These are phyloP conservation scores for Toxoplasma gondii DNA, from an alignment of 169 alveolate species.

Conservation along the genomic window DNA sequence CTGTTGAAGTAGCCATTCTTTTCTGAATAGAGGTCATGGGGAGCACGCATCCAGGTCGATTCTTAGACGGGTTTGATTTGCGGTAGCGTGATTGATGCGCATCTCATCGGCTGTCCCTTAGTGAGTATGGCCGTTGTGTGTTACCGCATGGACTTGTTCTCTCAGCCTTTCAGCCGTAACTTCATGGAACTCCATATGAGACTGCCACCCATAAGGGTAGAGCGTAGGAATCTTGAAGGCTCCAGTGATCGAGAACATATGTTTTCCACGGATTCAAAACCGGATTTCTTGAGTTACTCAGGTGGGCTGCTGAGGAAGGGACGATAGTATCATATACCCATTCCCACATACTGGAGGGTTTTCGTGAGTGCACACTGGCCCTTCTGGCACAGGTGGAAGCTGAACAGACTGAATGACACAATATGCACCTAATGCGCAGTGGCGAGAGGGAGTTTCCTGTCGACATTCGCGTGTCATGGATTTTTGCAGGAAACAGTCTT, in stretches of 20 bases:
- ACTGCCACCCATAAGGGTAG: not conserved
- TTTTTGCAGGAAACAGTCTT: not conserved
- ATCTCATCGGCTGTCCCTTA: too few species aligned
- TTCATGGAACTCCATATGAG: slow-evolving; percentile 25
- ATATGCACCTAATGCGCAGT: not conserved
- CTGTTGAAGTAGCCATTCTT: too few species aligned
- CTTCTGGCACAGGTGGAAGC: too few species aligned
- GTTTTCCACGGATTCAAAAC: not conserved
- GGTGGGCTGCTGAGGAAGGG: not conserved
- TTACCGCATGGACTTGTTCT: too few species aligned
- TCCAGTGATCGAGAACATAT: not conserved
- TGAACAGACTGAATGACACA: too few species aligned
- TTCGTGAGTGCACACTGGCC: too few species aligned
- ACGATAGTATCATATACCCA: not conserved
- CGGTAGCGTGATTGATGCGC: too few species aligned
- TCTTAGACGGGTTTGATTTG: too few species aligned
- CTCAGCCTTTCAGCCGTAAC: slow-evolving; percentile 22
- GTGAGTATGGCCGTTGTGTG: too few species aligned
- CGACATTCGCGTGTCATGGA: not conserved
- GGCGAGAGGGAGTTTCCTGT: not conserved
- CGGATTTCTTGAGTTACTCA: not conserved
- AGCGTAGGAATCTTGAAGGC: not conserved
- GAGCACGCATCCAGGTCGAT: too few species aligned
- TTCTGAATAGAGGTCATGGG: too few species aligned
- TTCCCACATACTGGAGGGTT: too few species aligned